Conservation (phyloP, 2,329 filamentous ascomycete genomes). For the Fusarium aywerte region DNA sequence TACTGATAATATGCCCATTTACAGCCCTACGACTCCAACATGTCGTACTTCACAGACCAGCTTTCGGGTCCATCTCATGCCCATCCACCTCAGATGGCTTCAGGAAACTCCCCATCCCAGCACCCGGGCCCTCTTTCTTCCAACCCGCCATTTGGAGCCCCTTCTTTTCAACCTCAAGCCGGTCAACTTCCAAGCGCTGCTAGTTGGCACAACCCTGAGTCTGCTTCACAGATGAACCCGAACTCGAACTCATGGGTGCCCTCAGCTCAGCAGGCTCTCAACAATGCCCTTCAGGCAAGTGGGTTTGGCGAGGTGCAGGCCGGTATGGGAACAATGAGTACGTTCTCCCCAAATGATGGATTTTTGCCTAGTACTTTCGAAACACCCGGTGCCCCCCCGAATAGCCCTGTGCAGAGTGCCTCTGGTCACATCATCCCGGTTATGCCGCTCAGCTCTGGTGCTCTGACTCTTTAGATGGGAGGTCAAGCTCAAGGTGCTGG, state of each 20-base stretch:
- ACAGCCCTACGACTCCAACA: not conserved
- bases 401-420: slow-evolving; percentile 16
- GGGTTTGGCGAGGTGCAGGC: slow-evolving; percentile 2
- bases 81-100: slow-evolving; percentile 4
- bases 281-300: slow-evolving; percentile 39
- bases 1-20: slow-evolving; percentile 10
- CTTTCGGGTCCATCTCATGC: not conserved
- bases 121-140: slow-evolving; percentile 21
- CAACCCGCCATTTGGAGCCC: slow-evolving; percentile 14
- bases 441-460: not conserved
- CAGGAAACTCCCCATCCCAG: not conserved
- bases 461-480: slow-evolving; percentile 42
- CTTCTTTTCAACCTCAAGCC: slow-evolving; percentile 1
- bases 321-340: not conserved
- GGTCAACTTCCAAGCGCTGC: not conserved
- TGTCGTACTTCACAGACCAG: slow-evolving; percentile 3
- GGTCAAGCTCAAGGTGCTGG: slow-evolving; percentile 25
- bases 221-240: slow-evolving; percentile 2
- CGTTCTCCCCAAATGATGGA: not conserved
- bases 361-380: not conserved
- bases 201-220: not conserved
- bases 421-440: not conserved
- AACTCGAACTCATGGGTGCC: slow-evolving; percentile 39
- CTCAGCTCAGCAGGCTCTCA: slow-evolving; percentile 41
- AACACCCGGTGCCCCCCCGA: slow-evolving; percentile 34